A percentile compares a stretch with the other conserved stretches of the same genome.
Conservation (phyloP, 2,329 filamentous ascomycete genomes). For the Trichophyton simii region DNA sequence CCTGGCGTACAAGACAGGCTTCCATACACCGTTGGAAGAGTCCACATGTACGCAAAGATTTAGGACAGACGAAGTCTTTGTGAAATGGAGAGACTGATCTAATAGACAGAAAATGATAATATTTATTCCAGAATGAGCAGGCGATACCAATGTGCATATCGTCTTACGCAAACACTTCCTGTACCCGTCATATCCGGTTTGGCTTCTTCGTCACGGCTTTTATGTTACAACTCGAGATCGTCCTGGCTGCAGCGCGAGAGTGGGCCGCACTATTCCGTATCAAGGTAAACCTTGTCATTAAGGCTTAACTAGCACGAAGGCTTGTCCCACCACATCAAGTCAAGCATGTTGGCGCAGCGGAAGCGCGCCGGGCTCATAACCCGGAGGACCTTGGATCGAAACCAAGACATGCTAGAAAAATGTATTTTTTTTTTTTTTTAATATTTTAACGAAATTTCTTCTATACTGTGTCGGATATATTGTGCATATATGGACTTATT, state of each 20-base stretch:
- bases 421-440: slow-evolving; percentile 6
- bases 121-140: background rate
- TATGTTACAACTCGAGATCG: background rate
- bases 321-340: background rate
- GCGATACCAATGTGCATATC: too few species aligned
- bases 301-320: background rate
- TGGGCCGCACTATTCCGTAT: background rate
- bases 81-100: slow-evolving; percentile 58
- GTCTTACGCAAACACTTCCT: too few species aligned
- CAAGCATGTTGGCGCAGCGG: slow-evolving; percentile 24
- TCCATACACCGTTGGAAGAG: slow-evolving; percentile 61
- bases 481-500: background rate
- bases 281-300: background rate
- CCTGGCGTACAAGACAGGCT: slow-evolving; percentile 70
- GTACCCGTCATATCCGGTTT: too few species aligned
- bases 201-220: too few species aligned
- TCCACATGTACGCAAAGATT: slow-evolving; percentile 77
- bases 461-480: background rate
- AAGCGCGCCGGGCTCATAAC: slow-evolving; percentile 31
- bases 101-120: background rate
- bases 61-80: slow-evolving; percentile 67
- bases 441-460: too few species aligned
- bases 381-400: slow-evolving; percentile 24
- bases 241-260: background rate
- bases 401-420: slow-evolving; percentile 14